phyloP scores from a whole-genome alignment of 352 stramenopile genomes.

The Globisporangium orthogonon region DNA sequence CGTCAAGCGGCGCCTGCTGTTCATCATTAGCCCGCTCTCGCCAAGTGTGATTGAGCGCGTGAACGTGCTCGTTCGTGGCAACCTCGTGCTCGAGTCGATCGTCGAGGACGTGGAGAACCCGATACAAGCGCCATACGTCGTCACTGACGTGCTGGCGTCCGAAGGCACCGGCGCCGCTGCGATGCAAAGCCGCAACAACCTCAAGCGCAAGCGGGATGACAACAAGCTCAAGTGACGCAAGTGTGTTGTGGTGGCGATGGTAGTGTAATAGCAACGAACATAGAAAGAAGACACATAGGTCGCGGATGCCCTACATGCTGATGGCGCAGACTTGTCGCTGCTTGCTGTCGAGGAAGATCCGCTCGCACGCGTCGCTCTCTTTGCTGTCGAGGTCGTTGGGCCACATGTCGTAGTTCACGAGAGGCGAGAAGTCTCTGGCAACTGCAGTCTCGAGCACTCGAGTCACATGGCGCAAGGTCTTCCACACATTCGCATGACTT shows the following conservation, averaged over 20 bases:
- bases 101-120: constrained; percentile 39
- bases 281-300: not conserved
- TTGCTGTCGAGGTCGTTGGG: not conserved
- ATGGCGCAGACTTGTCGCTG: constrained; percentile 46
- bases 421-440: too few relatives aligned
- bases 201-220: constrained; percentile 81
- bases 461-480: not conserved
- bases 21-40: constrained; percentile 65
- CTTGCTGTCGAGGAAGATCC: constrained; percentile 30
- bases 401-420: constrained; percentile 5
- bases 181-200: constrained; percentile 86
- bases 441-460: not conserved
- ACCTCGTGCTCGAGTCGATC: constrained; percentile 48
- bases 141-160: constrained; percentile 59
- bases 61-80: constrained; percentile 71
- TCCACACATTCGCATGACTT: too few relatives aligned
- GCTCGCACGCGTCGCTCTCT: constrained; percentile 37
- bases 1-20: constrained; percentile 37
- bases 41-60: constrained; percentile 41
- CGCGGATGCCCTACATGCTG: constrained; percentile 20
- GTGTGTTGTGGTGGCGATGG: not conserved
- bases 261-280: not conserved
- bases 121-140: constrained; percentile 49
- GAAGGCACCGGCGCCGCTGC: constrained; percentile 66
- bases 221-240: not conserved